Evolutionary conservation across 257 asterid species (phyloP), one percentile per base, ranked within the genome.

Genomic region (Scutellaria baicalensis): DNA sequence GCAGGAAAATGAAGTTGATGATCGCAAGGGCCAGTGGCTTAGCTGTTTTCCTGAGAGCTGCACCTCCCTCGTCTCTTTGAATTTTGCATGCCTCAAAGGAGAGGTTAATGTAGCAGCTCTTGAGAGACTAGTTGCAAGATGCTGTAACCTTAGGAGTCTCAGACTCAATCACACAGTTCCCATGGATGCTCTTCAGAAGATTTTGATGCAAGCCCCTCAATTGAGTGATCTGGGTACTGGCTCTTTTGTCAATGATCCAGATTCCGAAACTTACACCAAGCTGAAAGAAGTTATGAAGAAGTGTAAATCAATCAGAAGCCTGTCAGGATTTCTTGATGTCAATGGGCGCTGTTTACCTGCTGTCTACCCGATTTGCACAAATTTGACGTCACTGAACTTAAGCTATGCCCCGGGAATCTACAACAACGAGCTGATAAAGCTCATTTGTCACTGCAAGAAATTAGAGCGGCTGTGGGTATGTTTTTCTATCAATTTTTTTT

Each of bases 71-170:
- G 87, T 86, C 59, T 85, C 96, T 2, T 77, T 89, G 75, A 91
- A 89, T 66, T 91, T 91, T 69, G 93, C 95, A 38, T 91, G 91
- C 82, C 93, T 87, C 62, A 91, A 81, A 64, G 97, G 97, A 70
- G 93, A 84, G 80, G 93, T 91, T 51, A 87, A 83, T 23, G 71
- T 79, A 68, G 76, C 82, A 21, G 86, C 93, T 64, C 87, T 91
- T 6, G 95, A 84, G 86, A 85, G 93, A 68, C 78, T 91, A 63
- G 95, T 91, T 2, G 84, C 89, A 0, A 85, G 96, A 75, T 80
- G 87, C 49, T 85, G 56, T 1, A 84, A 83, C 67, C 93, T 91
- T 40, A 81, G 70, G 70, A 84, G 89, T 68, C 84, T 91, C 56
- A 84, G 89, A 80, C 62, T 91, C 61, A 91, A 87, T 73, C 89